A percentile compares a stretch with the other conserved stretches of the same genome.
Conservation (phyloP, 2,329 filamentous ascomycete species). For the Trichoderma arundinaceum region DNA sequence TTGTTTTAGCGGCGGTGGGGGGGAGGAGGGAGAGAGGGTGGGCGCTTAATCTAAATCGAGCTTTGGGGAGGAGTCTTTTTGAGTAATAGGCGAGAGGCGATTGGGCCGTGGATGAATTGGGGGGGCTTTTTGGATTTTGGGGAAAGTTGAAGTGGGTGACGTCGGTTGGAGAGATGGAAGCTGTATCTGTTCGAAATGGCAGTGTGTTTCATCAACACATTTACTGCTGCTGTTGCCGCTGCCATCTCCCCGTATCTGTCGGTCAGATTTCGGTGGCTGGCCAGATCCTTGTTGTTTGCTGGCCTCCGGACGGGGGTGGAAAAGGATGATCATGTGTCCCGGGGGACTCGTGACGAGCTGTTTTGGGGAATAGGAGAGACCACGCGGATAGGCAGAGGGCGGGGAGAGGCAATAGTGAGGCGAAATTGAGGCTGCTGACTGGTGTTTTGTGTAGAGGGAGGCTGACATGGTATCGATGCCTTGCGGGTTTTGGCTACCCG, state of each 20-base stretch:
- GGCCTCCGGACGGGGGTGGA: no score
- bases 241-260: background rate
- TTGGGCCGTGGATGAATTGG: background rate
- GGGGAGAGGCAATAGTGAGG: background rate
- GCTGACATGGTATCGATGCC: background rate
- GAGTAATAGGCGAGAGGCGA: constrained; percentile 1
- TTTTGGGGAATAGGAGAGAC: constrained; percentile 10
- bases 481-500: background rate
- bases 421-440: background rate
- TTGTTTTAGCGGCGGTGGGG: background rate
- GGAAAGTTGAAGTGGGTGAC: background rate
- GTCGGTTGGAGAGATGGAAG: background rate
- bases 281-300: background rate
- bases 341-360: constrained; percentile 3
- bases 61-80: background rate
- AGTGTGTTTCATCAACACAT: background rate
- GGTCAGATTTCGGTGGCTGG: background rate
- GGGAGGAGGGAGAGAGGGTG: background rate
- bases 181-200: background rate
- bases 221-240: background rate
- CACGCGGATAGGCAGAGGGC: constrained; percentile 9
- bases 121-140: background rate
- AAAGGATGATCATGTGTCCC: constrained; percentile 19
- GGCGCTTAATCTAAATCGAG: constrained; percentile 3
- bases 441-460: constrained; percentile 5